phyloP scores from a whole-genome alignment of 2,329 filamentous ascomycete species.

The Aspergillus sp. region DNA sequence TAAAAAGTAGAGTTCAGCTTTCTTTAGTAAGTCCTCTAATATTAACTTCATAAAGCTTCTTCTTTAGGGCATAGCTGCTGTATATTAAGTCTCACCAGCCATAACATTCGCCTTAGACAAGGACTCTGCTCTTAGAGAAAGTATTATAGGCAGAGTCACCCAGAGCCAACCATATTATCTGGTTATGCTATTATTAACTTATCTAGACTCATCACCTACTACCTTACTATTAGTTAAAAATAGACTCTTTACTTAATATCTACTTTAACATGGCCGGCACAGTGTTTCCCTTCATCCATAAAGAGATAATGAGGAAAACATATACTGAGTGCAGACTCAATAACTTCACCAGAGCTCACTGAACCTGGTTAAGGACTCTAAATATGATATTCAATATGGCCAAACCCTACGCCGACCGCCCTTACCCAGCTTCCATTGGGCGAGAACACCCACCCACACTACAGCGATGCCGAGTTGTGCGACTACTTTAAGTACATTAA shows the following conservation, averaged over 20 bases:
- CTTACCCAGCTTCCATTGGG: constrained; percentile 5
- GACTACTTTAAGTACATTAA: constrained; percentile 11
- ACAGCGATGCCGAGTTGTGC: constrained; percentile 6
- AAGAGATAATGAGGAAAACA: constrained; percentile 2
- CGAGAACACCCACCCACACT: constrained; percentile 4
- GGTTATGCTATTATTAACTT: background rate
- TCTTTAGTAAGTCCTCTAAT: background rate
- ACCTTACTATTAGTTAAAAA: constrained; percentile 2
- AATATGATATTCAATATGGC: background rate
- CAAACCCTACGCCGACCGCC: constrained; percentile 2
- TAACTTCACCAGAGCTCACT: background rate
- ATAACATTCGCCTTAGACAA: background rate
- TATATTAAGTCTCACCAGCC: background rate
- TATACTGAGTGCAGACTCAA: constrained; percentile 1
- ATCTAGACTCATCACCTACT: constrained; percentile 1
- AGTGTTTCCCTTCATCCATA: constrained; percentile 3
- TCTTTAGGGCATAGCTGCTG: background rate
- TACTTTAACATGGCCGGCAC: constrained; percentile 1
- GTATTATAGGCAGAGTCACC: background rate
- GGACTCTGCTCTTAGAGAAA: background rate
- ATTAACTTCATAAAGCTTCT: constrained; percentile 13
- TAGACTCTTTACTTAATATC: constrained; percentile 2
- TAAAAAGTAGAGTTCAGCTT: background rate
- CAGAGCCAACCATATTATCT: background rate
- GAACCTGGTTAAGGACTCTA: background rate